Percentiles rank a stretch among this genome's conserved stretches.
These are phyloP conservation scores for Bacidia rubella DNA, from an alignment of 495 filamentous ascomycete species.

Conservation along the genomic window DNA sequence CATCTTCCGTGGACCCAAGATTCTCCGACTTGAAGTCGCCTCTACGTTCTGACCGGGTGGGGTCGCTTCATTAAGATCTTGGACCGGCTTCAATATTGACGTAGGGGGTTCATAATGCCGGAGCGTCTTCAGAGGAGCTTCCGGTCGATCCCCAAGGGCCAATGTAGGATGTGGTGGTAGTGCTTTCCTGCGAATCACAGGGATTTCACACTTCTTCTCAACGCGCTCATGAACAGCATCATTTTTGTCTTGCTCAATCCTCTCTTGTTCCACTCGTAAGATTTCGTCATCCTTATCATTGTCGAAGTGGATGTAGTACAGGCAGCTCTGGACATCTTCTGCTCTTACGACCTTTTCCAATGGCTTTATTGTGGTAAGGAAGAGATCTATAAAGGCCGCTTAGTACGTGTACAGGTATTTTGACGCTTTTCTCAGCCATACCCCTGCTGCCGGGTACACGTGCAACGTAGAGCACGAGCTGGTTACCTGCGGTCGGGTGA, in stretches of 20 bases:
- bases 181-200: constrained; percentile 11
- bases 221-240: neutral
- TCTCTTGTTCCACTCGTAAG: constrained; percentile 17
- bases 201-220: neutral
- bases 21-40: constrained; percentile 5
- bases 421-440: too few relatives aligned
- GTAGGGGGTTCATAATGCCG: constrained; percentile 1
- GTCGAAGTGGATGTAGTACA: constrained; percentile 84
- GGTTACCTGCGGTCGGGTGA: constrained; percentile 49
- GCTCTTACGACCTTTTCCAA: constrained; percentile 73
- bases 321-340: constrained; percentile 70
- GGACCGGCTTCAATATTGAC: neutral
- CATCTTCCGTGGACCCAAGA: constrained; percentile 17
- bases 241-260: neutral
- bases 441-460: constrained; percentile 83
- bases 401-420: neutral
- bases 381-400: constrained; percentile 52
- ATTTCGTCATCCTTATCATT: constrained; percentile 45
- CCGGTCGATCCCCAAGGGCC: constrained; percentile 42
- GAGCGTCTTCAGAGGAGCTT: constrained; percentile 3
- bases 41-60: constrained; percentile 32
- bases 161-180: constrained; percentile 48
- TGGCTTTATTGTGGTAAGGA: constrained; percentile 84
- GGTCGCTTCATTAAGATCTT: neutral
- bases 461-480: constrained; percentile 76